Evolutionary conservation across 2,329 filamentous ascomycete genomes (phyloP), one percentile per base, ranked within the genome.

Genomic region (Penicillium sp.): DNA sequence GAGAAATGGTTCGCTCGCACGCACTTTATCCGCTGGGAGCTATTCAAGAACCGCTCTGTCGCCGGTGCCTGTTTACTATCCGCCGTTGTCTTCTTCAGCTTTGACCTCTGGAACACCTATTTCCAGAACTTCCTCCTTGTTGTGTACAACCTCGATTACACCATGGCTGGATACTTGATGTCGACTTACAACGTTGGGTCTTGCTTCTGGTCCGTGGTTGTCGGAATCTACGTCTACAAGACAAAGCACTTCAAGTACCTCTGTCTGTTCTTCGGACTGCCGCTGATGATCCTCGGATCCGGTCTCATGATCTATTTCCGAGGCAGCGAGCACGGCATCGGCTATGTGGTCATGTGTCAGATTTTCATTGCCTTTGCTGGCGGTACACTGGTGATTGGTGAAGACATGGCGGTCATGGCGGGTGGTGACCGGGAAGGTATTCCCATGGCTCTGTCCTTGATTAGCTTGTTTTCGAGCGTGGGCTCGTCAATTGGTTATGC

Each of bases 261-360:
- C 1, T 31, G 29, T 31, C 29, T 31, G n/a, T 31, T 16, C 29
- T 31, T 31, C 6, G 29, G 29, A 16, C 7, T 31, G 2, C 29
- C 29, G n/a, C 29, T 31, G 3, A 31, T 31, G 29, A 31, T 31
- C 8, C 29, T 31, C 29, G 29, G 5, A 1, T 70, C 75, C 0
- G 77, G 76, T 0, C 65, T 80, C 7, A 77, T 81, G 75, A 76
- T 81, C 49, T 63, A 77, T 37, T 80, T 80, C 68, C 75, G 78
- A 10, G 70, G 74, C 36, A 68, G 74, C 3, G 66, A 72, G 26
- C 65, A 71, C 9, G 63, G 70, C 20, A 71, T 80, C 20, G 68
- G 73, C 27, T 78, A 74, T 62, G 60, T 80, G 7, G 64, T 80
- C 46, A 75, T 79, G 72, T 77, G 74, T 49, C 77, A 80, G 55